A percentile compares a stretch with the other conserved stretches of the same genome.
Evolutionary conservation across 768 basidiomycete species (phyloP).

Genomic region (Amylocystis lapponica): DNA sequence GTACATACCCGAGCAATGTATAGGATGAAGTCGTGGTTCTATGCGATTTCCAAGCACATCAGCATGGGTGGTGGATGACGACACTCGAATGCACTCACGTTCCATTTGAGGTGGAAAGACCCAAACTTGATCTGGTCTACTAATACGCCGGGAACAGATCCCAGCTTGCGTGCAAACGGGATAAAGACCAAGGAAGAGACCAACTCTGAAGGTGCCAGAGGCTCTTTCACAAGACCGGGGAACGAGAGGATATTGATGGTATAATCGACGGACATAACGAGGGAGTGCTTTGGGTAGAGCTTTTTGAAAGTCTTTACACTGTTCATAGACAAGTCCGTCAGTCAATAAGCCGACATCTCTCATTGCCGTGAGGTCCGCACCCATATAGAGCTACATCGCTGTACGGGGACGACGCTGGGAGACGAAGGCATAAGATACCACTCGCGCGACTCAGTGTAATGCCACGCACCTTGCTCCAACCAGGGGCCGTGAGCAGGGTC

Average conservation of each 20-base stretch:
- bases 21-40: conserved; percentile 1
- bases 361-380: conserved; percentile 28
- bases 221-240: conserved; percentile 41
- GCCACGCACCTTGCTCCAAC: conserved; percentile 41
- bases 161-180: conserved; percentile 37
- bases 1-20: conserved; percentile 23
- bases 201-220: conserved; percentile 43
- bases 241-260: conserved; percentile 42
- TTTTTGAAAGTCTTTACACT: conserved; percentile 45
- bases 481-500: conserved; percentile 46
- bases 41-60: not conserved
- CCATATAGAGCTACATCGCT: conserved; percentile 38
- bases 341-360: not conserved
- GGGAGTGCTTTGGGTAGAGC: conserved; percentile 56
- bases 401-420: conserved; percentile 18
- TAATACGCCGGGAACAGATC: conserved; percentile 47
- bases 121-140: conserved; percentile 47
- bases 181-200: conserved; percentile 45
- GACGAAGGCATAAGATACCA: not conserved
- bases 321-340: conserved; percentile 7
- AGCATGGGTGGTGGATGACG: not conserved
- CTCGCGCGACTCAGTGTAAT: not conserved
- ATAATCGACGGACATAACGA: conserved; percentile 46
- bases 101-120: conserved; percentile 51
- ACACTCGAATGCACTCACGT: conserved; percentile 33